Conservation (phyloP, 2,329 filamentous ascomycete species). For the Penicillium sp. region DNA sequence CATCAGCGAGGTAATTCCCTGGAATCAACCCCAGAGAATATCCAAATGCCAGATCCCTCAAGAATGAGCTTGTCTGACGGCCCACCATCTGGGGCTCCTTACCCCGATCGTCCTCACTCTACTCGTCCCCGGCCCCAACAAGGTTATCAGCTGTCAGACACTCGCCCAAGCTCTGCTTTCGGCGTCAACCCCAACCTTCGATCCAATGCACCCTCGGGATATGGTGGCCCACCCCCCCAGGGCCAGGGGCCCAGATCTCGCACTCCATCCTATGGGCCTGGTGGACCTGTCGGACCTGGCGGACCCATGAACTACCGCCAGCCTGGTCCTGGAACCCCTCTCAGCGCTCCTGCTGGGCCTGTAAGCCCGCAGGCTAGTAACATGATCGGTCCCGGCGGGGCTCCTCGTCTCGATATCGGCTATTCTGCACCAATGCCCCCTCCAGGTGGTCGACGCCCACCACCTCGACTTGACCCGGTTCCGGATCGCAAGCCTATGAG, state of each 20-base stretch:
- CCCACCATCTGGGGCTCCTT: constrained; percentile 42
- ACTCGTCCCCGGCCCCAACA: constrained; percentile 37
- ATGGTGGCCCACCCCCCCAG: constrained; percentile 27
- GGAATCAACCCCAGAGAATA: constrained; percentile 43
- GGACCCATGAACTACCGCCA: constrained; percentile 36
- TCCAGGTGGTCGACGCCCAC: constrained; percentile 36
- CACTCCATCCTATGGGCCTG: constrained; percentile 33
- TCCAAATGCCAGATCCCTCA: constrained; percentile 52
- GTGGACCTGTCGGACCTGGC: constrained; percentile 23
- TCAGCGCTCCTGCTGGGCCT: constrained; percentile 29
- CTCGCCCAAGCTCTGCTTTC: constrained; percentile 48
- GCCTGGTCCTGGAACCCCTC: constrained; percentile 34
- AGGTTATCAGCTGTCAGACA: constrained; percentile 39
- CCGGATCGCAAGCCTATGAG: constrained; percentile 35
- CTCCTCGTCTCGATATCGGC: constrained; percentile 47
- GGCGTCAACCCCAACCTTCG: constrained; percentile 51
- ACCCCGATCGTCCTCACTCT: constrained; percentile 40
- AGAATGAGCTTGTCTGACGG: constrained; percentile 41
- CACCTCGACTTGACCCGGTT: constrained; percentile 28
- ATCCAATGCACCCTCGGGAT: constrained; percentile 37
- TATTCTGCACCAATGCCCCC: constrained; percentile 49
- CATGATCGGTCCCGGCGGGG: constrained; percentile 29
- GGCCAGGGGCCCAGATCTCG: constrained; percentile 21
- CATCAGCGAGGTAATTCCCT: constrained; percentile 48
- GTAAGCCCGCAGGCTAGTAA: constrained; percentile 30